These are phyloP conservation scores for Rhazya stricta DNA, from an alignment of 257 asterid species.

Conservation along the genomic window DNA sequence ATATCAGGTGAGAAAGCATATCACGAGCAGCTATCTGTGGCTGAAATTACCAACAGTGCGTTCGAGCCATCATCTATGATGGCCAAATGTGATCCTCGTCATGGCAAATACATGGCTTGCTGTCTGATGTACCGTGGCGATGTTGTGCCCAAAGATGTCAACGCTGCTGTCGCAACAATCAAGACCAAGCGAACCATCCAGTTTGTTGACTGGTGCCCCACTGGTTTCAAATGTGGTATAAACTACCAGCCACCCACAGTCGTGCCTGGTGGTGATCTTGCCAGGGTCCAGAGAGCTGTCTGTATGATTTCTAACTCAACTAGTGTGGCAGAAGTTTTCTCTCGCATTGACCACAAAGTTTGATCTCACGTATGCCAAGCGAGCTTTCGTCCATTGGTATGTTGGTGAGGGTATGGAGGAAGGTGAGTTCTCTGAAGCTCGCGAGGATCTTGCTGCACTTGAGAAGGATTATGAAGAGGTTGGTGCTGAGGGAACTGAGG, in stretches of 20 bases:
- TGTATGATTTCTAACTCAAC: constrained; percentile 44
- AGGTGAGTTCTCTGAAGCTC: constrained; percentile 41
- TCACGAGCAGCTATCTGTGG: constrained; percentile 39
- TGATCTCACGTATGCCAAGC: constrained; percentile 38
- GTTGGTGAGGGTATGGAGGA: constrained; percentile 50
- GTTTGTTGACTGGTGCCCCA: constrained; percentile 43
- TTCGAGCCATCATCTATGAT: constrained; percentile 46
- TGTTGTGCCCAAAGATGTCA: constrained; percentile 41
- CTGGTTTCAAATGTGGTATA: constrained; percentile 42
- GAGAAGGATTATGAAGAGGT: constrained; percentile 48
- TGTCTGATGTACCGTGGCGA: constrained; percentile 43
- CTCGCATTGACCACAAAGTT: constrained; percentile 37
- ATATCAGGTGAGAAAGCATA: constrained; percentile 38
- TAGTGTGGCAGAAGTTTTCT: constrained; percentile 43
- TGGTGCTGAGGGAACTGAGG: constrained; percentile 33
- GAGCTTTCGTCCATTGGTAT: constrained; percentile 43
- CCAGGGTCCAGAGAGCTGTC: constrained; percentile 39
- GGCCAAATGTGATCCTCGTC: constrained; percentile 46
- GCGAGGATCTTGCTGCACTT: constrained; percentile 42
- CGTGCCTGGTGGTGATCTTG: constrained; percentile 42
- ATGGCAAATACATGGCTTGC: constrained; percentile 45
- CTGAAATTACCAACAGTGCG: constrained; percentile 40
- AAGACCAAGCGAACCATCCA: constrained; percentile 41
- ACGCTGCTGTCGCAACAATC: constrained; percentile 36
- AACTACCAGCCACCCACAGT: constrained; percentile 43